Percentiles rank a stretch among this genome's conserved stretches.
Evolutionary conservation across 1,284 basidiomycete genomes (phyloP).

Genomic region (Pterulicium gracile): DNA sequence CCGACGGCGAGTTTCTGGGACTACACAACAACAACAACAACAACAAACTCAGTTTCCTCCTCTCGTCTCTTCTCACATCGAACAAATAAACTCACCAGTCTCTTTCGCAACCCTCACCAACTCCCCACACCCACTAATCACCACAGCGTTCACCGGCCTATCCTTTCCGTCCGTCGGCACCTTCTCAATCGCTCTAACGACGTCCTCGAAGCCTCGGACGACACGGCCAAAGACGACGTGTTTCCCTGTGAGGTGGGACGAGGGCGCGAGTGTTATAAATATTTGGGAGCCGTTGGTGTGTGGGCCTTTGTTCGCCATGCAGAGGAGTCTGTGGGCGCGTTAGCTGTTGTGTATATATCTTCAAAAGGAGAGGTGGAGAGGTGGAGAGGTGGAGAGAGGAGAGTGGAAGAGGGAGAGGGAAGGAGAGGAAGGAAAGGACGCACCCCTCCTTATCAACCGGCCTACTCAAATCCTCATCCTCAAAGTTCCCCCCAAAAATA

Average conservation of each 20-base stretch:
- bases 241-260: conserved; percentile 64
- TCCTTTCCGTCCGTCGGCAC: conserved; percentile 59
- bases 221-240: conserved; percentile 72
- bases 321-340: conserved; percentile 47
- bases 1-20: neutral
- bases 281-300: conserved; percentile 78
- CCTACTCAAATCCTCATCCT: conserved; percentile 64
- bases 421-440: neutral
- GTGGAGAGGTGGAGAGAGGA: neutral
- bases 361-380: neutral
- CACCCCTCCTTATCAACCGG: conserved; percentile 57
- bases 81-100: conserved; percentile 7
- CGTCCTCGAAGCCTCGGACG: conserved; percentile 50
- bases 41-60: neutral
- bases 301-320: conserved; percentile 73
- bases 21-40: neutral
- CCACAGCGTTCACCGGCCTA: conserved; percentile 59
- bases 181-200: conserved; percentile 41
- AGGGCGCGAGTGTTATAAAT: conserved; percentile 68
- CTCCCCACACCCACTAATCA: conserved; percentile 78
- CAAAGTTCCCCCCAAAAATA: conserved; percentile 67
- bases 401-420: neutral
- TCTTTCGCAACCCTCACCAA: conserved; percentile 48
- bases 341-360: conserved; percentile 15
- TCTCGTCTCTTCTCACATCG: neutral